These are phyloP conservation scores for Yamadazyma buinensis DNA, from an alignment of 1,139 yeast genomes.

Conservation along the genomic window DNA sequence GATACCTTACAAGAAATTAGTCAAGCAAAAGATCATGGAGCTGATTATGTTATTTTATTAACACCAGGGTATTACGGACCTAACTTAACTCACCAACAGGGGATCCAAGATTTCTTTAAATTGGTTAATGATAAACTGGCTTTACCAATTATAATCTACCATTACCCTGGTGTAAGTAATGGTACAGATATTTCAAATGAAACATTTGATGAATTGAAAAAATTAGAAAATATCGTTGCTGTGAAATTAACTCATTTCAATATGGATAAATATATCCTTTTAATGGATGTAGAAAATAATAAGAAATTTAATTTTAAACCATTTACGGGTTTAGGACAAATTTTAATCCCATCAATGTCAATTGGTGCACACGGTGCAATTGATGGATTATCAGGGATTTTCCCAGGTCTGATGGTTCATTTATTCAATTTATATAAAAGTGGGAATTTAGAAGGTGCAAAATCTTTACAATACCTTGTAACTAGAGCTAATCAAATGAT, in stretches of 20 bases:
- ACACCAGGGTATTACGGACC: constrained; percentile 34
- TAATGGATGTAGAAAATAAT: constrained; percentile 18
- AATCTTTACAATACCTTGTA: constrained; percentile 32
- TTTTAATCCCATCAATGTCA: constrained; percentile 39
- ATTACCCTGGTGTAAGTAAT: constrained; percentile 41
- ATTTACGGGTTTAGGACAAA: constrained; percentile 49
- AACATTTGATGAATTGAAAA: constrained; percentile 29
- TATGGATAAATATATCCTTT: constrained; percentile 31
- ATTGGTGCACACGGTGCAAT: constrained; percentile 44
- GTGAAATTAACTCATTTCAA: constrained; percentile 39
- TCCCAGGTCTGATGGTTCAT: constrained; percentile 37
- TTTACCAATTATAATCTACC: constrained; percentile 33
- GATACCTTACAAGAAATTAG: constrained; percentile 29
- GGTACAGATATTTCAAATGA: constrained; percentile 31
- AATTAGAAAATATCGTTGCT: constrained; percentile 33
- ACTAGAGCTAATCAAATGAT: constrained; percentile 40
- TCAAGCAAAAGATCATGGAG: constrained; percentile 26
- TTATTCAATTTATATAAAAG: constrained; percentile 24
- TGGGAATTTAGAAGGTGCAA: constrained; percentile 35
- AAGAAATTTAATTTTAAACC: constrained; percentile 33
- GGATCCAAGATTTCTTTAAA: constrained; percentile 30
- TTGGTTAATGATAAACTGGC: constrained; percentile 25
- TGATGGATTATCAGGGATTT: constrained; percentile 44
- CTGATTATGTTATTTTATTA: constrained; percentile 28
- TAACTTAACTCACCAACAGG: constrained; percentile 28